These are phyloP conservation scores for Pelagophyceae sp. DNA, from an alignment of 352 stramenopile species.

Conservation along the genomic window DNA sequence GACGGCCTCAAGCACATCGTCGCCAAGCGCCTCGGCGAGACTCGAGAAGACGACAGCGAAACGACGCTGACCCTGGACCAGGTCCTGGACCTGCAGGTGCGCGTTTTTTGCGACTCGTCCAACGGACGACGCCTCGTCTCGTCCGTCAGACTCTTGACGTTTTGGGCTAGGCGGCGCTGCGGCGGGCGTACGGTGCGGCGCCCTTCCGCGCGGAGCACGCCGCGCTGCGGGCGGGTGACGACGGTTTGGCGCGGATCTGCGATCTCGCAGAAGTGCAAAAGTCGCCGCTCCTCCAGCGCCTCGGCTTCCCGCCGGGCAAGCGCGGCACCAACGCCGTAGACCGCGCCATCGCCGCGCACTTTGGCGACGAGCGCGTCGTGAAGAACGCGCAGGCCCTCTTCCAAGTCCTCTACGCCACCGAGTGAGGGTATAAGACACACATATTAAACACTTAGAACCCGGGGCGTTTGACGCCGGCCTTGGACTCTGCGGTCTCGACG, in stretches of 20 bases:
- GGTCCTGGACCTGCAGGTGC: neutral
- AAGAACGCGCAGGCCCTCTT: neutral
- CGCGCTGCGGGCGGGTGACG: neutral
- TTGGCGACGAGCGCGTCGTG: neutral
- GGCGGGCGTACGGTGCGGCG: neutral
- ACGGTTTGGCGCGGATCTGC: neutral
- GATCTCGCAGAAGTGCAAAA: neutral
- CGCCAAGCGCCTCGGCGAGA: neutral
- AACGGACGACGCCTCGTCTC: too few relatives aligned
- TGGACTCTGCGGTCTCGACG: conserved; percentile 23
- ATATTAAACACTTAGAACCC: neutral
- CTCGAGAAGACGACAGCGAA: neutral
- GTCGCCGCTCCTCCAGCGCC: neutral
- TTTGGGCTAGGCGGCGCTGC: neutral
- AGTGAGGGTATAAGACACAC: neutral
- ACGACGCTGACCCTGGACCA: neutral
- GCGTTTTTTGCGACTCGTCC: too few relatives aligned
- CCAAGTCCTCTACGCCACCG: neutral
- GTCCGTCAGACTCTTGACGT: neutral
- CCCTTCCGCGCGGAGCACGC: neutral
- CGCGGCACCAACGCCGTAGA: neutral
- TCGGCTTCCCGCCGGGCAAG: neutral
- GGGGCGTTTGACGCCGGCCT: neutral
- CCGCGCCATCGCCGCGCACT: neutral
- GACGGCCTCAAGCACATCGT: neutral